Evolutionary conservation across 371 early-diverging fungal species (phyloP).

Genomic region (Dinochytrium kinnereticum): DNA sequence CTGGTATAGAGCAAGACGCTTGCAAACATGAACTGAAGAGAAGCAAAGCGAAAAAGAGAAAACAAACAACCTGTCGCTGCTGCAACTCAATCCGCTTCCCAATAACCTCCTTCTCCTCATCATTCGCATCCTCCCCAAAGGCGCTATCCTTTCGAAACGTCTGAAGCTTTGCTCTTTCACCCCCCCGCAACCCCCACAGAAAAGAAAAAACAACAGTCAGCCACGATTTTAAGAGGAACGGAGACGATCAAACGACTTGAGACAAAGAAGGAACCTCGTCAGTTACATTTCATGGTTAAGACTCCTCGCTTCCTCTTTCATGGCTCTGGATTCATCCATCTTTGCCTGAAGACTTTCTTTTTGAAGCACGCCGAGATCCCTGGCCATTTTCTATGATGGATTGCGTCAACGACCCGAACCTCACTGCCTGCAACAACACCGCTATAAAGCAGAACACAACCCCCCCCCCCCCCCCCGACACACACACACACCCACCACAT

Average conservation of each 20-base stretch:
- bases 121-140: constrained; percentile 85
- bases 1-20: no score
- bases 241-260: no score
- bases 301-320: neutral
- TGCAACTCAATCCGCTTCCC: constrained; percentile 85
- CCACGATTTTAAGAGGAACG: no score
- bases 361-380: neutral
- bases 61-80: constrained; percentile 66
- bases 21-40: no score
- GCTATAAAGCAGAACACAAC: no score
- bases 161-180: constrained; percentile 79
- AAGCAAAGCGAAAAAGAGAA: neutral
- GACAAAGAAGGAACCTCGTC: neutral
- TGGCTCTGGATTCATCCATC: neutral
- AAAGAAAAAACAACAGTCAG: neutral
- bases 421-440: no score
- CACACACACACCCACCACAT: no score
- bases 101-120: constrained; percentile 84
- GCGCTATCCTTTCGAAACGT: constrained; percentile 84
- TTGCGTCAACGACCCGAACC: neutral
- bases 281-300: neutral
- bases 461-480: no score
- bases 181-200: neutral
- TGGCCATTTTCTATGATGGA: neutral
- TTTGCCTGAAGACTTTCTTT: neutral